Percentiles rank a stretch among this genome's conserved stretches.
Conservation (phyloP, 768 basidiomycete genomes). For the Postia placenta region DNA sequence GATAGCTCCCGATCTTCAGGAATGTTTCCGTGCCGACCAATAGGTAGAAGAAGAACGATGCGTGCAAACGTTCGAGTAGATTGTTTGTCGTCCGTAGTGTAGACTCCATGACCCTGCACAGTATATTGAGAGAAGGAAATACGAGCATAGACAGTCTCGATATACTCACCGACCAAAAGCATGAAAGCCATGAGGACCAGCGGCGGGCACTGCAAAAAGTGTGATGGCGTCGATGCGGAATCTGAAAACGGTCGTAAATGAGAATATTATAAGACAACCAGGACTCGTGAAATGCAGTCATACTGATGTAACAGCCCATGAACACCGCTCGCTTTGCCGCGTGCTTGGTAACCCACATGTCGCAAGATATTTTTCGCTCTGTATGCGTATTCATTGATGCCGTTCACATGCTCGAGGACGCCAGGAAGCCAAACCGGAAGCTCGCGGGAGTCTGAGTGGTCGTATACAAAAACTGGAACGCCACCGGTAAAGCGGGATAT, state of each 20-base stretch:
- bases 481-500: conserved; percentile 70
- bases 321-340: conserved; percentile 78
- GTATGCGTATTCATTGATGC: conserved; percentile 46
- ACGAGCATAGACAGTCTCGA: background rate
- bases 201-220: conserved; percentile 79
- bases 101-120: conserved; percentile 71
- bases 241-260: conserved; percentile 35
- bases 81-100: conserved; percentile 89
- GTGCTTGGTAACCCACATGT: conserved; percentile 69
- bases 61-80: conserved; percentile 90
- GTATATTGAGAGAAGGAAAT: background rate
- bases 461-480: conserved; percentile 77
- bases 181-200: conserved; percentile 94
- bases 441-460: conserved; percentile 55
- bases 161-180: conserved; percentile 73
- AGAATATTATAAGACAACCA: too few species aligned
- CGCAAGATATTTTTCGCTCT: conserved; percentile 62
- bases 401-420: conserved; percentile 33
- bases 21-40: conserved; percentile 60
- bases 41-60: conserved; percentile 96
- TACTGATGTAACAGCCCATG: conserved; percentile 90
- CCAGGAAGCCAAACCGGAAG: conserved; percentile 43
- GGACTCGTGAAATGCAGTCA: conserved; percentile 15
- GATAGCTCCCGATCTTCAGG: conserved; percentile 85
- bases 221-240: conserved; percentile 95